These are phyloP conservation scores for Miscanthus lutarioriparius DNA, from an alignment of 176 grass and related monocot species.

Conservation along the genomic window DNA sequence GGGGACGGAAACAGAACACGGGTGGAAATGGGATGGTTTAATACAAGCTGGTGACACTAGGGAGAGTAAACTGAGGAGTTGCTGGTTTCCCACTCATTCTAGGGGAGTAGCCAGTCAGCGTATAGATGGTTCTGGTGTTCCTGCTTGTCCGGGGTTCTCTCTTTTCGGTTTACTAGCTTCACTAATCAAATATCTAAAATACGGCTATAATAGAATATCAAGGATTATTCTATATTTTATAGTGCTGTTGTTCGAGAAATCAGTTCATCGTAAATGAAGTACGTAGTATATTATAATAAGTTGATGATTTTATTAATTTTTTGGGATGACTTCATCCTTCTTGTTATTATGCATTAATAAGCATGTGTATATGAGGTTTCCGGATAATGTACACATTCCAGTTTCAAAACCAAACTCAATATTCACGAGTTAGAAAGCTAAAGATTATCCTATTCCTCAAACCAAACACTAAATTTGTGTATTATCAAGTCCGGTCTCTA, in stretches of 20 bases:
- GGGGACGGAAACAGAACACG: neutral
- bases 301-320: too few species aligned
- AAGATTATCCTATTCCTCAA: too few species aligned
- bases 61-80: constrained; percentile 27
- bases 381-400: neutral
- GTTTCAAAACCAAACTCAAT: neutral
- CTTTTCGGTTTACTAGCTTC: constrained; percentile 19
- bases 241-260: too few species aligned
- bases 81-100: constrained; percentile 30
- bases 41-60: constrained; percentile 19
- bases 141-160: neutral
- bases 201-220: too few species aligned
- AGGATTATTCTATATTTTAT: too few species aligned
- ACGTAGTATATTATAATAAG: too few species aligned
- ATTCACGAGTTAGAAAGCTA: too few species aligned
- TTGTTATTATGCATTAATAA: neutral
- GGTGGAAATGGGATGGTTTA: constrained; percentile 40
- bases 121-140: constrained; percentile 29
- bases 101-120: neutral
- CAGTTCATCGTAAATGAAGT: too few species aligned
- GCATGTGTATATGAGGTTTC: too few species aligned
- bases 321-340: too few species aligned
- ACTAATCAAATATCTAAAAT: neutral
- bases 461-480: too few species aligned
- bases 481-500: too few species aligned